Evolutionary conservation across 2,329 filamentous ascomycete species (phyloP), one percentile per base, ranked within the genome.

Genomic region (Nemania sp.): DNA sequence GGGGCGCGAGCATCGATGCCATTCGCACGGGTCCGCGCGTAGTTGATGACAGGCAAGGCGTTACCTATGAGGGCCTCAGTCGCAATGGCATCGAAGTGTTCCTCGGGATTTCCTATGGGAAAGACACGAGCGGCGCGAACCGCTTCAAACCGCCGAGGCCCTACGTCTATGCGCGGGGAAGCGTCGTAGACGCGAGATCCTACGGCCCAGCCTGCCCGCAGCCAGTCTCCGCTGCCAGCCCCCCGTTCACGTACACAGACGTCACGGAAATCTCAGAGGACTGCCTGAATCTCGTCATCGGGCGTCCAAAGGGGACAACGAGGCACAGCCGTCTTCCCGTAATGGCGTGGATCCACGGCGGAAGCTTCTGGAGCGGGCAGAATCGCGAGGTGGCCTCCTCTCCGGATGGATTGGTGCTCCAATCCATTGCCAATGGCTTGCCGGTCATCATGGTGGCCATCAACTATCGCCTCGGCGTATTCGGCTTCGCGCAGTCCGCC

Each of bases 81-180:
- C 75, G 77, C 60, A 80, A 79, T 60, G 77, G 73, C 20, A 72
- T 82, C 39, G 80, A 83, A 54, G 71, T 76, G 9, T 83, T 81
- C 62, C 73, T 80, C 3, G 76, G 75, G n/a, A 79, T 82, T 20
- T 77, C 74, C 1, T 83, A 79, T 49, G 80, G 77, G 4, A 66
- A 79, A 52, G 79, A 81, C 61, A 82, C 80, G 0, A 65, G 77
- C 60, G 79, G 78, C 10, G 64, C 66, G 25, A 76, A 79, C 50
- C 74, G 80, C 49, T 83, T 82, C 69, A 79, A 77, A 57, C 78
- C 80, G 6, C 80, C 80, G 2, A 64, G 69, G 39, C 71, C 73
- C 1, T 74, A 74, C 55, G 62, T 68, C 0, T 73, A 75, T 1
- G 32, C 62, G 3, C 64, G 69, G 2, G 76, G 76, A 5, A 71